Conservation (phyloP, 1,284 basidiomycete genomes). For the Tremellales sp. region DNA sequence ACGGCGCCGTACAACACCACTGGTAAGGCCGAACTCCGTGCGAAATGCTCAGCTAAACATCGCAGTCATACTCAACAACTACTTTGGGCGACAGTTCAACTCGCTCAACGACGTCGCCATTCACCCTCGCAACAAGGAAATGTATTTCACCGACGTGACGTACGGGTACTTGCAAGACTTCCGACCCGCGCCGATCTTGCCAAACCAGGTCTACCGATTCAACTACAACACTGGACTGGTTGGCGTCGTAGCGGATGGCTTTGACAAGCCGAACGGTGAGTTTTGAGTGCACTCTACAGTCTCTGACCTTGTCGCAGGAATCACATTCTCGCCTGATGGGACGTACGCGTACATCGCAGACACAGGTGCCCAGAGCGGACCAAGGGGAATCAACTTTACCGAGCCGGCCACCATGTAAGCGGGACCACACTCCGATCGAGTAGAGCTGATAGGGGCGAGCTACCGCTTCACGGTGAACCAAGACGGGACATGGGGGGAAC, state of each 20-base stretch:
- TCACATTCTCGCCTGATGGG: constrained; percentile 65
- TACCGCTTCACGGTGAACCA: constrained; percentile 67
- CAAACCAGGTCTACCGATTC: constrained; percentile 69
- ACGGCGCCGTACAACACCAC: constrained; percentile 59
- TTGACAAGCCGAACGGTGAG: constrained; percentile 49
- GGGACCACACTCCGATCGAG: background rate
- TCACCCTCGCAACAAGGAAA: constrained; percentile 52
- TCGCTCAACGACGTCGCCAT: constrained; percentile 73
- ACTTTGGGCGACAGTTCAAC: constrained; percentile 72
- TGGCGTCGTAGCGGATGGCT: constrained; percentile 65
- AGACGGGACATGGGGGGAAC: constrained; percentile 58
- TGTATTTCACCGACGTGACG: constrained; percentile 54
- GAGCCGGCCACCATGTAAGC: constrained; percentile 64
- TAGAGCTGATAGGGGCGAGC: constrained; percentile 46
- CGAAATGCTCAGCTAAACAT: background rate
- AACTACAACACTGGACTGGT: constrained; percentile 61
- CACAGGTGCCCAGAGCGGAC: constrained; percentile 41
- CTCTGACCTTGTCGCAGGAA: constrained; percentile 52
- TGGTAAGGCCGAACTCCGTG: constrained; percentile 14
- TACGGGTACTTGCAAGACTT: constrained; percentile 60
- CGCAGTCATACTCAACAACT: constrained; percentile 61
- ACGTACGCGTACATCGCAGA: constrained; percentile 63
- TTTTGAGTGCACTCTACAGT: background rate
- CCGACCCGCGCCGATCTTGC: constrained; percentile 60
- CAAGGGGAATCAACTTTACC: constrained; percentile 59